Base-by-base conservation (phyloP, 2,329 filamentous ascomycete species). In the Aspergillus ustus region DNA sequence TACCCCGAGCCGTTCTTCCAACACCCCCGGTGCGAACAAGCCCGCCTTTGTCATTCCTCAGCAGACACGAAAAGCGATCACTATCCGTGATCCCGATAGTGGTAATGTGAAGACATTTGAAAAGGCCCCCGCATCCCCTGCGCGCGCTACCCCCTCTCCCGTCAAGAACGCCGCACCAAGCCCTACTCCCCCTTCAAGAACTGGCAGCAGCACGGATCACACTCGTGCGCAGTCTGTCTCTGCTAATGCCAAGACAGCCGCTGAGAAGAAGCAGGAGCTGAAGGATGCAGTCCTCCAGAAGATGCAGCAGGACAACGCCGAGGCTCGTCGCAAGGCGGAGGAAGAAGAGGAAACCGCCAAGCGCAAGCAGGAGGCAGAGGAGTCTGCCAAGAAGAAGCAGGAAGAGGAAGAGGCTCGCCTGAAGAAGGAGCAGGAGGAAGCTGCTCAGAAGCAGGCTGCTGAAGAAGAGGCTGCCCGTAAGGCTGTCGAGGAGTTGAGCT, bases 211-310 rank as follows among this genome's bases (percentile, higher is more conserved):
- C 48, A 83, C 88, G 20, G 83, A 89, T 20, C 91, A 95, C 70
- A 80, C 79, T 58, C 89, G 91, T 46, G 83, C 87, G 17, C 92
- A 96, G 55, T 93, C 89, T 77, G 85, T 83, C 72, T 83, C 83
- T 25, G 81, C 81, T 45, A 95, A 95, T 25, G 81, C 81, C 46
- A 95, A 95, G 84, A 90, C 90, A 1, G 86, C 87, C 40, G 90
- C 94, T 74, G 91, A 97, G 78, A 92, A 92, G 65, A 90, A 90
- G 77, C 88, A 91, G 74, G 89, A 92, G 74, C 89, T 96, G 73
- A 85, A 84, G 73, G 80, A 82, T 61, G 77, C 80, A 13, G 78
- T 83, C 57, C 78, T 77, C 29, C 77, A 80, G 67, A 82, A 81
- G 70, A 82, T 85, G 67, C 80, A 82, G 62, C 87, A 89, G 73